Base-by-base conservation (phyloP, 2,329 filamentous ascomycete species). In the Tolypocladium album region DNA sequence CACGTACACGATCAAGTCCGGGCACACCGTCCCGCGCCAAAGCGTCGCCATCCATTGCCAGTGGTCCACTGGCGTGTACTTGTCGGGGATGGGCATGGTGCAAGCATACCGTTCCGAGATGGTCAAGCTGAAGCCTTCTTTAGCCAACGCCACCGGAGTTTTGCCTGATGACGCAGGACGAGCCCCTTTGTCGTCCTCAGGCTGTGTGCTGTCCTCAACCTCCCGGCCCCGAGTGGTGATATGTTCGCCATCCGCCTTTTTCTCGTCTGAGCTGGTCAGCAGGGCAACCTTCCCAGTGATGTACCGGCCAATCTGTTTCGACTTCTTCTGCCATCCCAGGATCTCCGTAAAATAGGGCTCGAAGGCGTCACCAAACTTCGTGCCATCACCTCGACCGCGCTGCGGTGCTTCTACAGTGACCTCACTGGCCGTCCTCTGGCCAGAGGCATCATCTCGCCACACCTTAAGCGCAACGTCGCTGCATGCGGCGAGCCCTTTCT, bases 21-120 rank as follows among this genome's bases (percentile, higher is more conserved):
- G 86, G 0, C 89, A 90, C 1, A 92, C 81, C 59, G 90, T 88
- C 12, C 91, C 90, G 12, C 92, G 86, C 93, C 93, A 97, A 27
- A 97, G 82, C 52, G 89, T 93, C 42, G 93, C 93, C 79, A 94
- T 91, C 93, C 93, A 97, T 72, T 95, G 89, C 92, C 93, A 97
- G 75, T 97, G 93, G 67, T 96, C 92, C n/a, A 89, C 82, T 0
- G 89, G 86, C 20, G 85, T 83, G 71, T 95, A 96, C 8, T 82
- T 79, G 69, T 96, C 92, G 22, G 81, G 77, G 65, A 95, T 91
- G 1, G 89, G 88, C 52, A 92, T 85, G 17, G 81, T 78, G 59
- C 83, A 85, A 1, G 92, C 89, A 70, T 88, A 93, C 56, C 80
- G 78, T 70, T 97, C 89, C 1, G 90, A 88, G 0, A 88, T 82